Evolutionary conservation across 2,329 filamentous ascomycete genomes (phyloP).

Genomic region (Beauveria australis): DNA sequence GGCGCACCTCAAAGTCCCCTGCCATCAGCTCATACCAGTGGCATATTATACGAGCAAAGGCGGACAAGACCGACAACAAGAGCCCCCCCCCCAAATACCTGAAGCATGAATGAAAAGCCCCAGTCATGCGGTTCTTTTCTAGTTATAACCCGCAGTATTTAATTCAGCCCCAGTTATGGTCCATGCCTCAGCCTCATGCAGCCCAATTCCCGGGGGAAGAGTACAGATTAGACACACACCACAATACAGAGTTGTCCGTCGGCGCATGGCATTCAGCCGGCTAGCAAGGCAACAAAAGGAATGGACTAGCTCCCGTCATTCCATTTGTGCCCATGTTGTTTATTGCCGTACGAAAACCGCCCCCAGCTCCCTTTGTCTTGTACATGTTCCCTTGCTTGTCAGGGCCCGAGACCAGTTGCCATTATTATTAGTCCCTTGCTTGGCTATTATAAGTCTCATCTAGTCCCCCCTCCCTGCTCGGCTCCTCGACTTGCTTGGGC

Average conservation of each 20-base stretch:
- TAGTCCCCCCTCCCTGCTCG: neutral
- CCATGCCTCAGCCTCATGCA: slow-evolving; percentile 7
- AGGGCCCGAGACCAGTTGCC: neutral
- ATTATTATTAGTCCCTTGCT: neutral
- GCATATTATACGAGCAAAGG: neutral
- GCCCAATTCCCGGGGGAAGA: neutral
- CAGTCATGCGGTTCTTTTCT: neutral
- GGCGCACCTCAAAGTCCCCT: neutral
- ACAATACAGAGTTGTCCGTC: neutral
- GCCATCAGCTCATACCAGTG: neutral
- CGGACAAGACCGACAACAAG: neutral
- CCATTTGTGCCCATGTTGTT: neutral
- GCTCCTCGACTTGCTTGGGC: neutral
- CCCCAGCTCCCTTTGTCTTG: neutral
- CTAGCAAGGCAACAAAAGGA: neutral
- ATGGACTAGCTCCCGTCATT: neutral
- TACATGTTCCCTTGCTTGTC: neutral
- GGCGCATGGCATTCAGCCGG: slow-evolving; percentile 3
- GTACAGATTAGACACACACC: neutral
- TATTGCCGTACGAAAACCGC: neutral
- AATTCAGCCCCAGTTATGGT: neutral
- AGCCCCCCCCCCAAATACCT: neutral
- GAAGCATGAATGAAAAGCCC: neutral
- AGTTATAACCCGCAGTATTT: neutral
- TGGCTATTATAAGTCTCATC: neutral